phyloP scores from a whole-genome alignment of 441 rosid species.

The Geranium incanum region DNA sequence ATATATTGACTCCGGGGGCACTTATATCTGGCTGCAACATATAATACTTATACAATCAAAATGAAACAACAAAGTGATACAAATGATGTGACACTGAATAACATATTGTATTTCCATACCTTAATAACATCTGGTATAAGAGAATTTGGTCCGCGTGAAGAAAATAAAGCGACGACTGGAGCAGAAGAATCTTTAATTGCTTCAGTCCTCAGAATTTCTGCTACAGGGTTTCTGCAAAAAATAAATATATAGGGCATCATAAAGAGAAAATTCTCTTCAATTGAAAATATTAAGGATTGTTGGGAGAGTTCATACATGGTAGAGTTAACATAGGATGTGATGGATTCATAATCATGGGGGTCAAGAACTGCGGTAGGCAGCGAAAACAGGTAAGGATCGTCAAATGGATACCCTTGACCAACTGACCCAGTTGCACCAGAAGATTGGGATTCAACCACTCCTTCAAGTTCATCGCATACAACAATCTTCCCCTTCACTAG shows the following conservation, averaged over 20 bases:
- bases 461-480: conserved; percentile 23
- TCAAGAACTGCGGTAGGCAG: conserved; percentile 22
- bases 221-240: conserved; percentile 27
- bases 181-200: conserved; percentile 18
- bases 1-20: conserved; percentile 12
- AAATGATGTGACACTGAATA: conserved; percentile 1
- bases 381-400: too few relatives aligned
- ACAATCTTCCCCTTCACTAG: conserved; percentile 37
- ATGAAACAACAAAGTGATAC: conserved; percentile 9
- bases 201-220: conserved; percentile 31
- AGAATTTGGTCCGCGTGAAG: neutral
- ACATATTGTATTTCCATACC: neutral
- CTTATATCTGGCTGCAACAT: conserved; percentile 11
- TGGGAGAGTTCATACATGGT: too few relatives aligned
- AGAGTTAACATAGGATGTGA: conserved; percentile 22
- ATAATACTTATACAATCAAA: conserved; percentile 20
- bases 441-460: neutral
- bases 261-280: too few relatives aligned
- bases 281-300: neutral
- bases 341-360: neutral
- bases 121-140: neutral
- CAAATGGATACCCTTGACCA: too few relatives aligned
- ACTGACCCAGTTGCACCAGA: conserved; percentile 29
- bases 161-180: neutral
- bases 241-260: conserved; percentile 16